Evolutionary conservation across 176 grass and related monocot genomes (phyloP).

Genomic region (Panicum miliaceum): DNA sequence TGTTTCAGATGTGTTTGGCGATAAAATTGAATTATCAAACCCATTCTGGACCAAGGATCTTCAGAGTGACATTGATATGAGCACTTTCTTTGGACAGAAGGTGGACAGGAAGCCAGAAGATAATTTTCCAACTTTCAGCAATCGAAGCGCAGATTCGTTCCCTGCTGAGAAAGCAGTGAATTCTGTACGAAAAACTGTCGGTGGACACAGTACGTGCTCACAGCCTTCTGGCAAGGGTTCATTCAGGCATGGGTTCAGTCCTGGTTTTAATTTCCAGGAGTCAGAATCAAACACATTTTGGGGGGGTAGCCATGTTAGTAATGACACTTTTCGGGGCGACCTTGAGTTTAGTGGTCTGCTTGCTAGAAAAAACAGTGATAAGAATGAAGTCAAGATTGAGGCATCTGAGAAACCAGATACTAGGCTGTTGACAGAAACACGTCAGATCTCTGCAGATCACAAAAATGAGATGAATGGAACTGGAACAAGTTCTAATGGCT

Average conservation of each 20-base stretch:
- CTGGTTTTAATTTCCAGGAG: conserved; percentile 48
- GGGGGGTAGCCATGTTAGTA: conserved; percentile 36
- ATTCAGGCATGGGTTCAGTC: conserved; percentile 41
- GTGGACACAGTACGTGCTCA: conserved; percentile 13
- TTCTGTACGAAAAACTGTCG: conserved; percentile 39
- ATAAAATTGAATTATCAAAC: conserved; percentile 39
- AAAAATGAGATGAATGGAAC: conserved; percentile 40
- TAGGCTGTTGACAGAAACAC: conserved; percentile 40
- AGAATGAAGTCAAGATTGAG: conserved; percentile 38
- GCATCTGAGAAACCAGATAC: conserved; percentile 36
- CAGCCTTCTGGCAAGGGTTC: conserved; percentile 46
- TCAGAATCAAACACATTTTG: conserved; percentile 38
- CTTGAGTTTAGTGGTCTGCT: conserved; percentile 39
- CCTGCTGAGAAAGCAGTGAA: conserved; percentile 19
- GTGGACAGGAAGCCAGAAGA: conserved; percentile 47
- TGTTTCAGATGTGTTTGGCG: conserved; percentile 46
- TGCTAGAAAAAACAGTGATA: conserved; percentile 30
- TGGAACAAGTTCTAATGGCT: conserved; percentile 39
- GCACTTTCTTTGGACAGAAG: conserved; percentile 42
- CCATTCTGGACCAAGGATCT: conserved; percentile 23
- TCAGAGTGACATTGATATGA: conserved; percentile 42
- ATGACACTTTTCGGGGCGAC: conserved; percentile 35
- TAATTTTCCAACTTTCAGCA: conserved; percentile 30
- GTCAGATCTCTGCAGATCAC: conserved; percentile 27
- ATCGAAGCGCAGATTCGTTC: conserved; percentile 32